Evolutionary conservation across 805 yeast genomes (phyloP).

Genomic region (Suhomyces pyralidae): DNA sequence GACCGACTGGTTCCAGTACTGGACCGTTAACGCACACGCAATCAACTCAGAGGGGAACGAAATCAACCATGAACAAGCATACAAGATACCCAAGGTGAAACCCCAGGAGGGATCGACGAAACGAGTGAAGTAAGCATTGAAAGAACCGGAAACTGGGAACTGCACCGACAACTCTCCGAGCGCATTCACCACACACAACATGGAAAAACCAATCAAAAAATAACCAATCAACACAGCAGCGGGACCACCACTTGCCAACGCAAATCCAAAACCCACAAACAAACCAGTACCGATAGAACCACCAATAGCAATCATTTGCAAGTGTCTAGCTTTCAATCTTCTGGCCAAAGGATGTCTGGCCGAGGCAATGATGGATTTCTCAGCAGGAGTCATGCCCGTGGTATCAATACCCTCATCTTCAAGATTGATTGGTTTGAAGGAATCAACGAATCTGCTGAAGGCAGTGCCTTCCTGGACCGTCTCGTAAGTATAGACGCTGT

Average conservation of each 20-base stretch:
- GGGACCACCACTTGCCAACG: conserved; percentile 33
- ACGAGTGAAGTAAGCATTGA: conserved; percentile 48
- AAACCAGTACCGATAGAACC: conserved; percentile 83
- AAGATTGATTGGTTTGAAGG: conserved; percentile 37
- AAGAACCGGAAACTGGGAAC: conserved; percentile 54
- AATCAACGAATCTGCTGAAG: conserved; percentile 25
- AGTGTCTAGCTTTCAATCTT: conserved; percentile 47
- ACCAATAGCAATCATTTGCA: conserved; percentile 76
- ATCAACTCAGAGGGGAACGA: conserved; percentile 31
- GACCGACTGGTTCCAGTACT: conserved; percentile 31
- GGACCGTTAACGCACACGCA: conserved; percentile 35
- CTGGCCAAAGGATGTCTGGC: conserved; percentile 43
- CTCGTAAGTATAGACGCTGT: conserved; percentile 9
- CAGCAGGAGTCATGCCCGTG: conserved; percentile 35
- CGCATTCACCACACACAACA: conserved; percentile 30
- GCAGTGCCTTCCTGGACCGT: conserved; percentile 13
- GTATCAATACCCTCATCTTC: conserved; percentile 26
- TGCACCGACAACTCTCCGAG: conserved; percentile 53
- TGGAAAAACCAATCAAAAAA: conserved; percentile 19
- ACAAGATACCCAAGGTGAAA: conserved; percentile 51
- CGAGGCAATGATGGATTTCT: conserved; percentile 37
- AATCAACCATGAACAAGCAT: conserved; percentile 34
- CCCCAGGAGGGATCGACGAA: conserved; percentile 56
- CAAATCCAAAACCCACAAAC: conserved; percentile 46
- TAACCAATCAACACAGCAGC: conserved; percentile 27